These are phyloP conservation scores for Cyberlindnera maclurae DNA, from an alignment of 805 yeast genomes.

Conservation along the genomic window DNA sequence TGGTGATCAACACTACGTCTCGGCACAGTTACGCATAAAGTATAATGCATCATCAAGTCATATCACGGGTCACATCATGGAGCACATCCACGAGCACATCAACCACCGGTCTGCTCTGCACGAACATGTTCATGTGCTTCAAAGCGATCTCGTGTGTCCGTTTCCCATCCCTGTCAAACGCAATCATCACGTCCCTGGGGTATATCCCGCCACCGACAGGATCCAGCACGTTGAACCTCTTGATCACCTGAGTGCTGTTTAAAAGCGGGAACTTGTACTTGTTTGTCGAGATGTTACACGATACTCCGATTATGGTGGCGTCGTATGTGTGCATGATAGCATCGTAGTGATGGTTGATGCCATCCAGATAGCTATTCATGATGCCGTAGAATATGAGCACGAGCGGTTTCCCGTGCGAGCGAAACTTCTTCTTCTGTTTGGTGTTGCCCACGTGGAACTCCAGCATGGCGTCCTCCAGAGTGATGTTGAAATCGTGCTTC, in stretches of 20 bases:
- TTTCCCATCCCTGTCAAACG: slow-evolving; percentile 17
- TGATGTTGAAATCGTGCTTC: slow-evolving; percentile 8
- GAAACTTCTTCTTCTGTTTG: slow-evolving; percentile 2
- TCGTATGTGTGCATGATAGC: slow-evolving; percentile 3
- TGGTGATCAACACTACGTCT: too few species aligned
- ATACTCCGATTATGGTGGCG: slow-evolving; percentile 16
- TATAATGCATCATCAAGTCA: not conserved
- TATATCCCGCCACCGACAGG: slow-evolving; percentile 26
- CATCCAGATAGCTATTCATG: slow-evolving; percentile 10
- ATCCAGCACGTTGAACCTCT: slow-evolving; percentile 17
- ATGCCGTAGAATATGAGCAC: slow-evolving; percentile 22
- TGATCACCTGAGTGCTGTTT: slow-evolving; percentile 11
- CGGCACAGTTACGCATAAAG: not conserved
- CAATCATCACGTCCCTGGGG: slow-evolving; percentile 19
- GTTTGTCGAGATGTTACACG: slow-evolving; percentile 12
- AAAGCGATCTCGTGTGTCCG: slow-evolving; percentile 13
- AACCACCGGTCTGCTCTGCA: slow-evolving; percentile 7
- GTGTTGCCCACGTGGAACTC: slow-evolving; percentile 3
- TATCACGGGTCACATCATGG: slow-evolving; percentile 11
- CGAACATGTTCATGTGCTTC: slow-evolving; percentile 5
- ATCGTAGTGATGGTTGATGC: slow-evolving; percentile 4
- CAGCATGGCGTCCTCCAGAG: slow-evolving; percentile 9
- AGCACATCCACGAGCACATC: slow-evolving; percentile 16
- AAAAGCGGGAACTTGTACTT: slow-evolving; percentile 15
- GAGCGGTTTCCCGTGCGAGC: slow-evolving; percentile 6